These are phyloP conservation scores for Penicillium polonicum DNA, from an alignment of 2,329 filamentous ascomycete genomes.

Conservation along the genomic window DNA sequence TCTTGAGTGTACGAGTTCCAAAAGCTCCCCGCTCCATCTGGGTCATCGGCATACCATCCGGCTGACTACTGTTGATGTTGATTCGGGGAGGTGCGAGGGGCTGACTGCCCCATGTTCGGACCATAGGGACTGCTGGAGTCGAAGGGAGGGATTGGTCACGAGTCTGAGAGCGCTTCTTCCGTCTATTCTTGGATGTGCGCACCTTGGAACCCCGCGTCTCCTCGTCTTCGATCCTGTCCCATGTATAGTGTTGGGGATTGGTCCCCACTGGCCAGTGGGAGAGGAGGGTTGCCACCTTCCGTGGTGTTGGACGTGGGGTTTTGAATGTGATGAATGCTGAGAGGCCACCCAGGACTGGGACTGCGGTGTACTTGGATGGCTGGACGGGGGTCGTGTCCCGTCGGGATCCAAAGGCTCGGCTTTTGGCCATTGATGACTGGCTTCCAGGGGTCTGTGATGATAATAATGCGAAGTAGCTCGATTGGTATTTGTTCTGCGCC, in stretches of 20 bases:
- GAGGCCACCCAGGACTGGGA: conserved; percentile 22
- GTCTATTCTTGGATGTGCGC: conserved; percentile 24
- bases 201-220: conserved; percentile 17
- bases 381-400: neutral
- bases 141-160: conserved; percentile 21
- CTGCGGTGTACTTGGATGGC: conserved; percentile 1
- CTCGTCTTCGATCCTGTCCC: conserved; percentile 31
- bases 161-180: conserved; percentile 29
- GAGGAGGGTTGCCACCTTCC: conserved; percentile 31
- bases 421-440: neutral
- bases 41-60: conserved; percentile 40
- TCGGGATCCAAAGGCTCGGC: neutral
- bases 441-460: conserved; percentile 5
- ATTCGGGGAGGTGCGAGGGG: conserved; percentile 24
- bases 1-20: conserved; percentile 35
- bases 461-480: conserved; percentile 1
- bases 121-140: conserved; percentile 26
- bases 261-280: conserved; percentile 38
- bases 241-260: conserved; percentile 37
- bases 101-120: conserved; percentile 36
- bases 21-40: conserved; percentile 42
- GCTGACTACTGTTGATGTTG: conserved; percentile 37
- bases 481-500: conserved; percentile 4
- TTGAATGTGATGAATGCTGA: conserved; percentile 34
- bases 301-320: conserved; percentile 19